A percentile compares a stretch with the other conserved stretches of the same genome.
These are phyloP conservation scores for Garcia nutans DNA, from an alignment of 345 rosid species.

Conservation along the genomic window DNA sequence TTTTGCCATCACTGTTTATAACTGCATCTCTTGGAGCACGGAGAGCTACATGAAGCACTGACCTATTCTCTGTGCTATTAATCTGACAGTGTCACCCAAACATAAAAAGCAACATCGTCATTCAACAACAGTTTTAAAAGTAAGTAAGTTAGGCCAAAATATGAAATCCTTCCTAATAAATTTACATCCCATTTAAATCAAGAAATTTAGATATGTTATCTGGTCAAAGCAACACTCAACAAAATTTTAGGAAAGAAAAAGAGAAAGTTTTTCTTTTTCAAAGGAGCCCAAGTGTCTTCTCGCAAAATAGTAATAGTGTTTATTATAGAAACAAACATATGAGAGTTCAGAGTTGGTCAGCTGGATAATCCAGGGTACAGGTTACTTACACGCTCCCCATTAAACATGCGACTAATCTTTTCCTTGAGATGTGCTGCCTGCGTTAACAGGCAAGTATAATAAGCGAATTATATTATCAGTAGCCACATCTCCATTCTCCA, in stretches of 20 bases:
- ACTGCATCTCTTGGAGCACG: conserved; percentile 84
- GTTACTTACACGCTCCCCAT: conserved; percentile 75
- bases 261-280: neutral
- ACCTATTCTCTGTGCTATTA: conserved; percentile 87
- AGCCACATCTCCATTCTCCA: neutral
- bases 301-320: neutral
- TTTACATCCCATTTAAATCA: neutral
- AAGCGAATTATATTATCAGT: neutral
- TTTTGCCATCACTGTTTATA: conserved; percentile 73
- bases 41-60: conserved; percentile 94
- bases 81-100: conserved; percentile 48
- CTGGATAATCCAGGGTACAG: neutral
- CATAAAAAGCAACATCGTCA: conserved; percentile 11
- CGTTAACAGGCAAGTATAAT: conserved; percentile 7
- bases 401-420: conserved; percentile 73
- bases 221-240: neutral
- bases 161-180: neutral
- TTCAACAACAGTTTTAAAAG: neutral
- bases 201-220: neutral
- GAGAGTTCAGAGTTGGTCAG: neutral
- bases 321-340: too few species aligned
- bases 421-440: conserved; percentile 76
- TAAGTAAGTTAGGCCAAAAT: neutral
- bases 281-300: neutral
- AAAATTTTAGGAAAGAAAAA: neutral